phyloP scores from a whole-genome alignment of 768 basidiomycete species.

The Suillus paluster region DNA sequence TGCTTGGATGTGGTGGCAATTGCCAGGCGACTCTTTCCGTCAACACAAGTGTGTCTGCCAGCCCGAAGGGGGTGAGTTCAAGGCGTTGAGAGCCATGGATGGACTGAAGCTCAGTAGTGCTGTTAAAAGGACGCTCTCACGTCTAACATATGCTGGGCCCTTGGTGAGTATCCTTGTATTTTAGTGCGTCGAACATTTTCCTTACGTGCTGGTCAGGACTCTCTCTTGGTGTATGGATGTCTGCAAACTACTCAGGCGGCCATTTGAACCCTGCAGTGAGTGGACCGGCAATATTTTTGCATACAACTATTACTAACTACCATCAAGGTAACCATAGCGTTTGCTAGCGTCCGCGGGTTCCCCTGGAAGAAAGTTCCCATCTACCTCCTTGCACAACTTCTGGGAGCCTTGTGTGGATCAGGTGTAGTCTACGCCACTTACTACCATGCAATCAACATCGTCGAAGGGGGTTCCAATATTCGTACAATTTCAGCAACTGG shows the following conservation, averaged over 20 bases:
- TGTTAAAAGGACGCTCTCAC: constrained; percentile 48
- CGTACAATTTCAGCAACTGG: constrained; percentile 55
- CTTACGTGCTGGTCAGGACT: constrained; percentile 36
- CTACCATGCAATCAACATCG: constrained; percentile 59
- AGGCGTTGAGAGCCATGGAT: neutral
- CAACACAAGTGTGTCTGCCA: constrained; percentile 43
- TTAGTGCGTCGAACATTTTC: neutral
- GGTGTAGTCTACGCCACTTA: constrained; percentile 60
- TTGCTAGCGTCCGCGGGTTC: constrained; percentile 69
- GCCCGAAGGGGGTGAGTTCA: constrained; percentile 52
- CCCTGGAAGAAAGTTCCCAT: constrained; percentile 76
- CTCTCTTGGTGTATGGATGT: constrained; percentile 69
- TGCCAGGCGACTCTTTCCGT: constrained; percentile 55
- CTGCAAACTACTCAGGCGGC: constrained; percentile 66
- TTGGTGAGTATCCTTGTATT: constrained; percentile 31
- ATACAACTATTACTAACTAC: neutral
- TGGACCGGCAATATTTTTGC: neutral
- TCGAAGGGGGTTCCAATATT: constrained; percentile 52
- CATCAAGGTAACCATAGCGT: constrained; percentile 58
- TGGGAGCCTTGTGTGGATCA: constrained; percentile 58
- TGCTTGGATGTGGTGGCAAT: constrained; percentile 57
- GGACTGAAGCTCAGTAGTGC: neutral
- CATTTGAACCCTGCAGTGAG: constrained; percentile 69
- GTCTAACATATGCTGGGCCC: constrained; percentile 59
- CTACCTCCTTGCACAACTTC: constrained; percentile 59